Evolutionary conservation across 1,284 basidiomycete genomes (phyloP).

Genomic region (Cryptococcus sp.): DNA sequence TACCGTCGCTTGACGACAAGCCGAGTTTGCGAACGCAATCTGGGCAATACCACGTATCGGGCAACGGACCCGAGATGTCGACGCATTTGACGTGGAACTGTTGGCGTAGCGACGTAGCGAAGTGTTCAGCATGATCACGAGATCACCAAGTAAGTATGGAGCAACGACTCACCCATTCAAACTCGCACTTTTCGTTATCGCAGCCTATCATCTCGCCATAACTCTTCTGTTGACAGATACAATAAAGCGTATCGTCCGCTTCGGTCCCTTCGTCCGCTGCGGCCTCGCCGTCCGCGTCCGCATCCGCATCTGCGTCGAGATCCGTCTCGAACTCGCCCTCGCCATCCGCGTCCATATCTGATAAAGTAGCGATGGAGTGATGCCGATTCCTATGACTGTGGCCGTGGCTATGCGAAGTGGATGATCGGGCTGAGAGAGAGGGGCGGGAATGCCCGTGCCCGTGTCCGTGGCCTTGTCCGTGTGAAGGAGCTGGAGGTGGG

Average conservation of each 20-base stretch:
- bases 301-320: slow-evolving; percentile 16
- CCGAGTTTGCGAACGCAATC: slow-evolving; percentile 52
- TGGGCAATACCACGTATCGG: slow-evolving; percentile 80
- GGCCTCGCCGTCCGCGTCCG: slow-evolving; percentile 23
- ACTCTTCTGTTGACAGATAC: slow-evolving; percentile 77
- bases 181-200: slow-evolving; percentile 81
- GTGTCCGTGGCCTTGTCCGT: not conserved
- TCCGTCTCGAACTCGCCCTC: slow-evolving; percentile 36
- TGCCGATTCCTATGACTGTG: slow-evolving; percentile 5
- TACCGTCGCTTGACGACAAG: slow-evolving; percentile 36
- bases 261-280: slow-evolving; percentile 32
- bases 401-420: slow-evolving; percentile 10
- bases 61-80: slow-evolving; percentile 66
- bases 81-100: slow-evolving; percentile 87
- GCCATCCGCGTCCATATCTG: slow-evolving; percentile 26
- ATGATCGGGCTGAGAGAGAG: slow-evolving; percentile 19
- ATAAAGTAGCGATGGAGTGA: slow-evolving; percentile 5
- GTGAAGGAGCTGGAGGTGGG: slow-evolving; percentile 28
- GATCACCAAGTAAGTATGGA: not conserved
- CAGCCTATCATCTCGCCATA: slow-evolving; percentile 93
- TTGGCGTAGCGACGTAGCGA: not conserved
- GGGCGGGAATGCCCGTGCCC: slow-evolving; percentile 7
- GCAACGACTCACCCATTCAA: slow-evolving; percentile 81
- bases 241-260: slow-evolving; percentile 67
- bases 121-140: not conserved